Percentiles rank a stretch among this genome's conserved stretches.
phyloP scores from a whole-genome alignment of 179 eudicot species.

The Silene coronaria region DNA sequence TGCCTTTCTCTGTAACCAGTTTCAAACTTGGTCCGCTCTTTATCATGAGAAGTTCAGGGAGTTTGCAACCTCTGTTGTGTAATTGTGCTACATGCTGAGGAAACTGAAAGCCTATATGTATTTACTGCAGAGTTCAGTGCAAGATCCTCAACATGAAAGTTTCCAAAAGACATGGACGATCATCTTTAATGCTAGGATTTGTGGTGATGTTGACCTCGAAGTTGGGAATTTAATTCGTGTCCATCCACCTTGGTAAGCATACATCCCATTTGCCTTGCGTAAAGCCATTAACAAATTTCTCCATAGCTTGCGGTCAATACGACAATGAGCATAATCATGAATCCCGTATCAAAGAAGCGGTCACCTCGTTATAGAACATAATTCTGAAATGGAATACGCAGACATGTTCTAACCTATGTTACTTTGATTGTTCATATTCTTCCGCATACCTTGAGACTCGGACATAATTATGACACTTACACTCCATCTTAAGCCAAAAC shows the following conservation, averaged over 20 bases:
- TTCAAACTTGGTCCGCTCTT: neutral
- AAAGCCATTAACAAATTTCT: neutral
- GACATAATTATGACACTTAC: neutral
- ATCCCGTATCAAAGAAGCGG: neutral
- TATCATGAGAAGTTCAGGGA: neutral
- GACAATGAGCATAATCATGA: neutral
- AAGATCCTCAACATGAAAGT: constrained; percentile 30
- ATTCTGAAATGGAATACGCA: neutral
- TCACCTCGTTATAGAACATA: neutral
- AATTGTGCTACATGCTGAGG: neutral
- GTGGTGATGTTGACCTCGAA: constrained; percentile 71
- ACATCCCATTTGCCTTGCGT: constrained; percentile 6
- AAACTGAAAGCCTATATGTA: constrained; percentile 3
- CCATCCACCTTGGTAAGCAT: constrained; percentile 71
- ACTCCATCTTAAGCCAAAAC: neutral
- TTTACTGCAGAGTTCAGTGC: constrained; percentile 44
- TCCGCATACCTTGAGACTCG: neutral
- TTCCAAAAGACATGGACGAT: constrained; percentile 42
- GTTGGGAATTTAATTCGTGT: constrained; percentile 55
- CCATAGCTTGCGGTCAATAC: neutral
- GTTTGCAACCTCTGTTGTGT: neutral
- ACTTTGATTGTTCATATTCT: neutral
- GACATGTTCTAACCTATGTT: neutral
- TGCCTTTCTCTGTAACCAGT: neutral
- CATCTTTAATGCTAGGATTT: constrained; percentile 65